These are phyloP conservation scores for Phenoliferia sp. DNA, from an alignment of 1,284 basidiomycete genomes.

Conservation along the genomic window DNA sequence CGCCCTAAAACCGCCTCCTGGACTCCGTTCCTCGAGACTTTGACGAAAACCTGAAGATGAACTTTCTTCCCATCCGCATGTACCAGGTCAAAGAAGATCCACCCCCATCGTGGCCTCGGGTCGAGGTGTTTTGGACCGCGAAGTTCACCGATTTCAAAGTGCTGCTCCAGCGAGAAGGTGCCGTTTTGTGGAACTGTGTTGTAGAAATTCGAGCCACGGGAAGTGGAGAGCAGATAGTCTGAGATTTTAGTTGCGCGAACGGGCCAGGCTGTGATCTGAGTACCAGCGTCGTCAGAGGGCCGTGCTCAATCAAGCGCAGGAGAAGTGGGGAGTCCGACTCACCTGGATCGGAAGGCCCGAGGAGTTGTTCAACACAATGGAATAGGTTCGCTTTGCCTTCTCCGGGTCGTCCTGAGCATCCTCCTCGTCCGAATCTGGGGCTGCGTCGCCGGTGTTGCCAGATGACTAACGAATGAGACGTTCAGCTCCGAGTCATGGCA, in stretches of 20 bases:
- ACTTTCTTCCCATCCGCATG: slow-evolving; percentile 1
- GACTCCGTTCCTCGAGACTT: slow-evolving; percentile 10
- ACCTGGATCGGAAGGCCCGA: background rate
- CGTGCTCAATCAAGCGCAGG: background rate
- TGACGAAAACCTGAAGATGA: slow-evolving; percentile 14
- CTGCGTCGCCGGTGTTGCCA: no score
- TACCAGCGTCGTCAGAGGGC: background rate
- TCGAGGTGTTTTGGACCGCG: slow-evolving; percentile 1
- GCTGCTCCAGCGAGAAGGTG: slow-evolving; percentile 2
- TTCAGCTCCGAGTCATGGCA: no score
- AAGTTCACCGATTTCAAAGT: background rate
- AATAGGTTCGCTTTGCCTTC: background rate
- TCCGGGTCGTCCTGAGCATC: background rate
- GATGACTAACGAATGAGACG: no score
- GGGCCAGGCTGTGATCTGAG: slow-evolving; percentile 17
- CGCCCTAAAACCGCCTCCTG: slow-evolving; percentile 9
- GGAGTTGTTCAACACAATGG: background rate
- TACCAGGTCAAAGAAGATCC: slow-evolving; percentile 17
- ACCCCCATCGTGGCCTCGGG: slow-evolving; percentile 5
- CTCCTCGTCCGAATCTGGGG: background rate
- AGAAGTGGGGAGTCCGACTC: background rate
- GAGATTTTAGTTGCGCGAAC: background rate
- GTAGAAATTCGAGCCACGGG: slow-evolving; percentile 8
- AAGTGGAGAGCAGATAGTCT: slow-evolving; percentile 12
- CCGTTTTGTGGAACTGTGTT: slow-evolving; percentile 3